These are phyloP conservation scores for Raddia guianensis DNA, from an alignment of 176 grass and related monocot genomes.

Conservation along the genomic window DNA sequence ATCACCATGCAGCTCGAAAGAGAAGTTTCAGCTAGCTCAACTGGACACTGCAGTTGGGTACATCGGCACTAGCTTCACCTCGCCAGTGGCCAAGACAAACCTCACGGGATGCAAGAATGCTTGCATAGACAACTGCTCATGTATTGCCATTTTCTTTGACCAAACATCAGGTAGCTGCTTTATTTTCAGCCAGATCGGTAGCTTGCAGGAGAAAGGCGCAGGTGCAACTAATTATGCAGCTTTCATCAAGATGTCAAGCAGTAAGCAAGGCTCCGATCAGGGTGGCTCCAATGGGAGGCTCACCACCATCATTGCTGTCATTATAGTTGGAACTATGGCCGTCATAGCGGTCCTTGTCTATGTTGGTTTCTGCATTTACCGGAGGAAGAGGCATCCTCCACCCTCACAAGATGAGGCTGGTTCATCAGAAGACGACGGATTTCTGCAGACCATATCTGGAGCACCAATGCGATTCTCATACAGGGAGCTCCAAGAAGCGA, in stretches of 20 bases:
- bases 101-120: constrained; percentile 71
- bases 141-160: constrained; percentile 70
- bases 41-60: constrained; percentile 72
- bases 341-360: constrained; percentile 64
- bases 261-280: constrained; percentile 22
- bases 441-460: constrained; percentile 75
- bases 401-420: constrained; percentile 49
- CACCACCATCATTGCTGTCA: constrained; percentile 55
- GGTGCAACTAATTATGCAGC: constrained; percentile 40
- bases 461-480: constrained; percentile 80
- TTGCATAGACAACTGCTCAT: constrained; percentile 79
- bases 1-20: constrained; percentile 67
- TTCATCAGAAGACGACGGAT: constrained; percentile 82
- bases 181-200: constrained; percentile 82
- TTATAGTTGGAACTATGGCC: constrained; percentile 52
- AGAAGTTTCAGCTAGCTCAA: constrained; percentile 49
- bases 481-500: constrained; percentile 81
- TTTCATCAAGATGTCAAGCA: constrained; percentile 69
- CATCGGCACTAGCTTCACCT: constrained; percentile 62
- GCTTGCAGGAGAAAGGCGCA: constrained; percentile 60
- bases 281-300: constrained; percentile 37
- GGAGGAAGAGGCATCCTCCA: constrained; percentile 53
- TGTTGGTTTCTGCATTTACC: constrained; percentile 64
- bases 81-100: constrained; percentile 53
- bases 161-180: constrained; percentile 62